phyloP scores from a whole-genome alignment of 306 rosid species.

The Benincasa hispida region DNA sequence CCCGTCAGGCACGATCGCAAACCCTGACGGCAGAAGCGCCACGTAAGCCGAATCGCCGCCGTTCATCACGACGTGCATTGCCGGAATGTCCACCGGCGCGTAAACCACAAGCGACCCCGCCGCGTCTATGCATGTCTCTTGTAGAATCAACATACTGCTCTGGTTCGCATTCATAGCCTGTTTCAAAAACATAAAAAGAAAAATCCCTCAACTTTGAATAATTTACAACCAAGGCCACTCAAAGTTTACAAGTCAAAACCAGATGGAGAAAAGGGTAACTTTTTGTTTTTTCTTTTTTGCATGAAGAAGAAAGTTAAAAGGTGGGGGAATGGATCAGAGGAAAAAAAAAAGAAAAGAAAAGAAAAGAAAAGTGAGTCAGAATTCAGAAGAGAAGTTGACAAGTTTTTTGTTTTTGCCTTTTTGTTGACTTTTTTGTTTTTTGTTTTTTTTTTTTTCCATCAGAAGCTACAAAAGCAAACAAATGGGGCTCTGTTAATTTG shows the following conservation, averaged over 20 bases:
- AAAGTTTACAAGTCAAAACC: neutral
- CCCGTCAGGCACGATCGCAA: constrained; percentile 85
- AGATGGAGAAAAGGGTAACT: neutral
- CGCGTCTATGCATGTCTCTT: constrained; percentile 90
- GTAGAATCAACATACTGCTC: constrained; percentile 88
- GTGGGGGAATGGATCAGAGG: neutral
- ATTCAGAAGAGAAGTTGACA: constrained; percentile 2
- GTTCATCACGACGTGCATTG: constrained; percentile 96
- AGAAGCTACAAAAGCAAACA: constrained; percentile 25
- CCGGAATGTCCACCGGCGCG: constrained; percentile 97
- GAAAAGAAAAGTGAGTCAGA: constrained; percentile 4
- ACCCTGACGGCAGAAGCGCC: constrained; percentile 78
- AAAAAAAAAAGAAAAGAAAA: neutral
- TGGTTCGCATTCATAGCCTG: constrained; percentile 89
- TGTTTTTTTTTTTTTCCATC: neutral
- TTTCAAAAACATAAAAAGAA: neutral
- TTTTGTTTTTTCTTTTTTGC: neutral
- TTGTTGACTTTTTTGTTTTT: constrained; percentile 44
- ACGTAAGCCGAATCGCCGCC: constrained; percentile 96
- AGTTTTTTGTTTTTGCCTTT: constrained; percentile 1
- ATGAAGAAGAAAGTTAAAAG: neutral
- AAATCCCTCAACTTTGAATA: neutral
- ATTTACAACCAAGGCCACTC: neutral
- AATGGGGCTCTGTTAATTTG: constrained; percentile 4
- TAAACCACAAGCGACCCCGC: constrained; percentile 92